Base-by-base conservation (phyloP, 2,329 filamentous ascomycete species). In the Alternaria arborescens region DNA sequence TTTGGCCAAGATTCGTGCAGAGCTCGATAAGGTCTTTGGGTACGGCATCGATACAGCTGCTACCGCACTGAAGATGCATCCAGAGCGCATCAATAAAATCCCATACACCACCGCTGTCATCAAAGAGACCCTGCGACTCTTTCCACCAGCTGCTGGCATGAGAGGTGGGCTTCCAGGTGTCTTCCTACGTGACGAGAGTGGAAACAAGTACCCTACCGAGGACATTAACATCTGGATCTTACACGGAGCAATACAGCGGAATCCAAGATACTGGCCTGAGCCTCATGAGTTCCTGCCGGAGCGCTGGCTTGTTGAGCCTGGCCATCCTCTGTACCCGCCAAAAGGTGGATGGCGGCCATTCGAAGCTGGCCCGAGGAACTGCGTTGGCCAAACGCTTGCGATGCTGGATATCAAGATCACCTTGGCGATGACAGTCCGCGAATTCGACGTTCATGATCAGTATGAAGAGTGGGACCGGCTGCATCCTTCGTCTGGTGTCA, bases 271-370 rank as follows among this genome's bases (percentile, higher is more conserved):
- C 18, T 76, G 67, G 70, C 52, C 63, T 0, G 63, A 72, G 0
- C 53, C 66, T 3, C 54, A 68, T 4, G 52, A 58, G 0, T 76
- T 76, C 50, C 44, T 70, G 8, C 66, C 75, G 12, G 73, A 76
- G 26, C 65, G 75, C 8, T 73, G 63, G 28, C 58, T 73, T 8
- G 57, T 62, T 0, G 63, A 60, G 10, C 59, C 70, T 10, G 57
- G 24, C 1, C 56, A 66, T n/a, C 58, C 52, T 57, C 30, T 66
- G 3, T 62, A 52, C 16, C 36, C 58, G 4, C 51, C 66, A 1
- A 75, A 71, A 8, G 57, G 52, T 7, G 57, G 38, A 0, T 81
- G 65, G 63, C 68, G 77, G 8, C 72, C 79, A 0, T 83, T 83
- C 55, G 78, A 81, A 38, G 60, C 71, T 5, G 81, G 81, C 0